Percentiles rank a stretch among this genome's conserved stretches.
Evolutionary conservation across 768 basidiomycete genomes (phyloP).

Genomic region (Epithele typhae): DNA sequence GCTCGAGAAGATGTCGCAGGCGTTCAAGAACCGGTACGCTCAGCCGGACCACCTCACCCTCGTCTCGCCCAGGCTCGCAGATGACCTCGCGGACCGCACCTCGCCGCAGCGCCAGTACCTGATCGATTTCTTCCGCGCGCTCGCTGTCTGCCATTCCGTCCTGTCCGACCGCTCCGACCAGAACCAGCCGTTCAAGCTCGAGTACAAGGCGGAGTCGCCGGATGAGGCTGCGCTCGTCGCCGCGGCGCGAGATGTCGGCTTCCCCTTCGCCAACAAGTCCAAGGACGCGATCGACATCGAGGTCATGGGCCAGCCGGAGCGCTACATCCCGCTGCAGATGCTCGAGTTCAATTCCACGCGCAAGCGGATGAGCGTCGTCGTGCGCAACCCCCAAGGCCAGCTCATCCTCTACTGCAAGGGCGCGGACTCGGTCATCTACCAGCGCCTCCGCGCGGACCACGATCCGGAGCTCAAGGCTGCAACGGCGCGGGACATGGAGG

Average conservation of each 20-base stretch:
- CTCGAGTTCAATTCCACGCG: slow-evolving; percentile 93
- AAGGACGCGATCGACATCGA: slow-evolving; percentile 82
- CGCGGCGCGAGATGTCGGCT: slow-evolving; percentile 89
- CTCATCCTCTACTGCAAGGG: slow-evolving; percentile 91
- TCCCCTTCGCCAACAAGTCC: slow-evolving; percentile 77
- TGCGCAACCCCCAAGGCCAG: slow-evolving; percentile 78
- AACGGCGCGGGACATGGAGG: slow-evolving; percentile 86
- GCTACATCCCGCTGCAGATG: slow-evolving; percentile 71
- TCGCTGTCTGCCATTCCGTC: slow-evolving; percentile 93
- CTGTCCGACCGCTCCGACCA: slow-evolving; percentile 74
- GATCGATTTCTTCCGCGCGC: slow-evolving; percentile 86
- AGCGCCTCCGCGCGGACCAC: slow-evolving; percentile 73
- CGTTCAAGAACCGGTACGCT: slow-evolving; percentile 86
- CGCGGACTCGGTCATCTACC: slow-evolving; percentile 94
- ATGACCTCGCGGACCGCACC: slow-evolving; percentile 63
- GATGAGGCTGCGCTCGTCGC: slow-evolving; percentile 94
- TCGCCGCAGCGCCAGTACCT: slow-evolving; percentile 61
- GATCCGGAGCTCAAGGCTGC: slow-evolving; percentile 69
- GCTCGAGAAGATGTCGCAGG: slow-evolving; percentile 66
- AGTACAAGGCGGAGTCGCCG: slow-evolving; percentile 96
- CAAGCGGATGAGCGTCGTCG: slow-evolving; percentile 93
- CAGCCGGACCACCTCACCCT: slow-evolving; percentile 82
- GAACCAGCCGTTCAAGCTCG: slow-evolving; percentile 53
- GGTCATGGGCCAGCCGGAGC: slow-evolving; percentile 85
- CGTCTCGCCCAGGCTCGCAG: slow-evolving; percentile 79